Evolutionary conservation across 768 basidiomycete genomes (phyloP).

Genomic region (Collybia nuda): DNA sequence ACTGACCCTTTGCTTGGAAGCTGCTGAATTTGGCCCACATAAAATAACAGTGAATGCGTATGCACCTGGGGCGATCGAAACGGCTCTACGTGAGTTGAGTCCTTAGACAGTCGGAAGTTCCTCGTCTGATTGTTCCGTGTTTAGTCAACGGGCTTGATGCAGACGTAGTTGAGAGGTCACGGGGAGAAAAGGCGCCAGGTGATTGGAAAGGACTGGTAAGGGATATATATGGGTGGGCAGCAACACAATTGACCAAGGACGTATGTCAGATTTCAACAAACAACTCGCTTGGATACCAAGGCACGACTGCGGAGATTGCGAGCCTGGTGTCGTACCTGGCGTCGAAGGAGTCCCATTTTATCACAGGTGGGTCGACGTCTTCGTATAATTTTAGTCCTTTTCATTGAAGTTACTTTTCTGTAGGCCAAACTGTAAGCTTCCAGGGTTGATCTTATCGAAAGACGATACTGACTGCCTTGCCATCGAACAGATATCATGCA

Average conservation of each 20-base stretch:
- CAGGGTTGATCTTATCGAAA: neutral
- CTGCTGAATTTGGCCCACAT: conserved; percentile 23
- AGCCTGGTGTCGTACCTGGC: conserved; percentile 27
- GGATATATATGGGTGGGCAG: too few relatives aligned
- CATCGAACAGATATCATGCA: neutral
- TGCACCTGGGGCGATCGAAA: conserved; percentile 19
- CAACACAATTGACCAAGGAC: neutral
- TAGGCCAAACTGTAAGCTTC: conserved; percentile 2
- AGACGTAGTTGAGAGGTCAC: neutral
- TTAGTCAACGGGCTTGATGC: neutral
- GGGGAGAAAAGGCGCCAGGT: neutral
- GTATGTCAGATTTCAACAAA: too few relatives aligned
- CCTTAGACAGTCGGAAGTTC: too few relatives aligned
- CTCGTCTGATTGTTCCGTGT: neutral
- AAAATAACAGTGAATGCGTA: conserved; percentile 27
- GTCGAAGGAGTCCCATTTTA: conserved; percentile 24
- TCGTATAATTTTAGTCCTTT: neutral
- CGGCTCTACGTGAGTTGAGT: conserved; percentile 6
- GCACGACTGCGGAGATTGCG: conserved; percentile 18
- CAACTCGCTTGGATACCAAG: neutral
- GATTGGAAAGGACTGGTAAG: neutral
- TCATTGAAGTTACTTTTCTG: neutral
- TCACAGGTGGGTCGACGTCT: conserved; percentile 26
- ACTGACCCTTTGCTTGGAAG: neutral
- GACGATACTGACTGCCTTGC: neutral